Conservation (phyloP, 2,329 filamentous ascomycete genomes). For the Talaromyces funiculosus region DNA sequence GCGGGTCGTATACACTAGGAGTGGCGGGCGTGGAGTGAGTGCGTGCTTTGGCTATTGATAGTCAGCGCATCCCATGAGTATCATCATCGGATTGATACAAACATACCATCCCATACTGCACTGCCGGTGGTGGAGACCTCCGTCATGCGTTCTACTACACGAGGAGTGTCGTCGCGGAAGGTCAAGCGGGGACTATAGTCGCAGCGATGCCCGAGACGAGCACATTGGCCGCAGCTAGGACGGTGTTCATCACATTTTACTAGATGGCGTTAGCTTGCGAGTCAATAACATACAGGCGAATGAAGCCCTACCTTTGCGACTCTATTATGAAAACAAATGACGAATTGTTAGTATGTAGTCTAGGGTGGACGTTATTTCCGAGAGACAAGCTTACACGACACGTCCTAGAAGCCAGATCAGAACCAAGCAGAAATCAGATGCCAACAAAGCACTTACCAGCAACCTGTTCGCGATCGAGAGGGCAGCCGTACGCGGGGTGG, state of each 20-base stretch:
- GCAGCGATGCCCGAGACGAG: constrained; percentile 51
- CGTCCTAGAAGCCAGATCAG: constrained; percentile 28
- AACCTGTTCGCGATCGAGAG: constrained; percentile 50
- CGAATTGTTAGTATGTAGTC: constrained; percentile 1
- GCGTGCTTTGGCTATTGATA: constrained; percentile 6
- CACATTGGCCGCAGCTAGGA: constrained; percentile 53
- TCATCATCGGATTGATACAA: neutral
- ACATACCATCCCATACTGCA: constrained; percentile 53
- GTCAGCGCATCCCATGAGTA: neutral
- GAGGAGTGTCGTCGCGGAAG: constrained; percentile 50
- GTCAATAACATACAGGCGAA: neutral
- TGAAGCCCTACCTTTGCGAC: constrained; percentile 35
- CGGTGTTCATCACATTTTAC: constrained; percentile 55
- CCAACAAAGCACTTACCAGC: constrained; percentile 38
- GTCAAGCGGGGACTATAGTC: constrained; percentile 54
- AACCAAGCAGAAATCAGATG: constrained; percentile 1
- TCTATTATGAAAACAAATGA: constrained; percentile 21
- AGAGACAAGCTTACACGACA: constrained; percentile 33
- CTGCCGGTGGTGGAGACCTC: constrained; percentile 49
- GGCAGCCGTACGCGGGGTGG: constrained; percentile 44
- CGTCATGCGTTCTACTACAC: constrained; percentile 48
- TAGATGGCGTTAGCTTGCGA: constrained; percentile 11
- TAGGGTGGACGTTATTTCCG: neutral
- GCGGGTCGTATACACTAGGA: constrained; percentile 37
- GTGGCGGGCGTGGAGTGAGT: constrained; percentile 22